phyloP scores from a whole-genome alignment of 2,329 filamentous ascomycete species.

The Sporothrix brunneoviolacea region DNA sequence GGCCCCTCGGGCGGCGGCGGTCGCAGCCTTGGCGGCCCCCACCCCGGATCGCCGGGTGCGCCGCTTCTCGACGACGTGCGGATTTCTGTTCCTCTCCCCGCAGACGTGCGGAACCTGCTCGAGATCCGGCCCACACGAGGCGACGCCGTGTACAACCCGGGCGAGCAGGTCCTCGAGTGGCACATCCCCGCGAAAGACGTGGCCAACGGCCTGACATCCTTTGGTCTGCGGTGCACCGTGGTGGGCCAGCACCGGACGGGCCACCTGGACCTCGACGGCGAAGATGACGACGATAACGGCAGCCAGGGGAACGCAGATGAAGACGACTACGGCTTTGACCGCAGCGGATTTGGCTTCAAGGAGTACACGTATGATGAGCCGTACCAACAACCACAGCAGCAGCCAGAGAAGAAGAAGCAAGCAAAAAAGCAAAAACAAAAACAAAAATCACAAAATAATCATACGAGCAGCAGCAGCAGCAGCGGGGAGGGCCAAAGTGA shows the following conservation, averaged over 20 bases:
- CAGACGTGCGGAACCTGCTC: constrained; percentile 71
- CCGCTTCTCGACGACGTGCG: constrained; percentile 68
- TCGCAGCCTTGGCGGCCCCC: constrained; percentile 36
- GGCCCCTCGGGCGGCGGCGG: constrained; percentile 1
- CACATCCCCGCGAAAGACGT: constrained; percentile 72
- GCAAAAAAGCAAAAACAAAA: constrained; percentile 19
- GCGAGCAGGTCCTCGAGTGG: constrained; percentile 73
- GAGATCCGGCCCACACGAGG: constrained; percentile 76
- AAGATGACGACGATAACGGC: constrained; percentile 39
- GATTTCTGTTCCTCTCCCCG: constrained; percentile 72
- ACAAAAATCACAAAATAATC: not conserved
- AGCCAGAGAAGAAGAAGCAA: constrained; percentile 27
- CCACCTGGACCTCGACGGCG: constrained; percentile 36
- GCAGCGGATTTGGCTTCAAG: constrained; percentile 42
- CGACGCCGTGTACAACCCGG: constrained; percentile 73
- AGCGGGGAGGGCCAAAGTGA: not conserved
- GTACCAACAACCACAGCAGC: constrained; percentile 42
- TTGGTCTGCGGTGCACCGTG: constrained; percentile 73
- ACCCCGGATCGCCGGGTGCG: constrained; percentile 48
- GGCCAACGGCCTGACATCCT: constrained; percentile 57
- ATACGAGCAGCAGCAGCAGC: not conserved
- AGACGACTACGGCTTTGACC: constrained; percentile 34
- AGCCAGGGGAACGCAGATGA: no score
- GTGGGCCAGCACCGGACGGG: constrained; percentile 49
- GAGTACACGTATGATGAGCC: constrained; percentile 48